Evolutionary conservation across 192 early-diverging fungal genomes (phyloP), one percentile per base, ranked within the genome.

Genomic region (Entrophospora sp.): DNA sequence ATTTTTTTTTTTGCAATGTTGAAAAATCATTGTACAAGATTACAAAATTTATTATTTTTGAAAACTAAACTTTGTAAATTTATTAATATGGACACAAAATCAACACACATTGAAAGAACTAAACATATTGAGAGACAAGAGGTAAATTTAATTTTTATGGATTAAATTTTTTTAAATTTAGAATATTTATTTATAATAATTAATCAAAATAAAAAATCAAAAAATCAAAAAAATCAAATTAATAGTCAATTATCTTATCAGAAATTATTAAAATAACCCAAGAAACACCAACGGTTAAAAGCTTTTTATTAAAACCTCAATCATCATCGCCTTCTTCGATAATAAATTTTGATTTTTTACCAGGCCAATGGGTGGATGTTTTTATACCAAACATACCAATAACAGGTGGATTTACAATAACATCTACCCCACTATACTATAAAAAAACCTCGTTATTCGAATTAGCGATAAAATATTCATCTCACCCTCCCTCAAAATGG

Each of bases 301-400:
- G 32, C 12, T 66, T 66, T 66, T 12, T 55, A 18, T 55, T 66
- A 14, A 25, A 34, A 30, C 38, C 64, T 13, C 3, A 10, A 22
- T 12, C 20, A 28, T 40, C 64, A 4, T 13, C 31, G 20, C 7
- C n/a, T 24, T 20, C 20, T n/a, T n/a, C n/a, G n/a, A 7, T 20
- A 28, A 25, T 1, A 14, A n/a, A 35, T 36, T 48, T 69, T n/a
- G 9, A 20, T 10, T 69, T 69, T 64, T 22, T 61, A 13, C 68
- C 68, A n/a, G 68, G 68, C 16, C 68, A 69, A 64, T 69, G 68
- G 68, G 43, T 69, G 24, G 68, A 69, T 32, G 62, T 69, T 13
- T 55, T 55, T 40, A 65, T 66, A 38, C 46, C 45, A 36, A 37
- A 65, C 12, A 27, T 69, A 9, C 13, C 57, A 61, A 61, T 51